phyloP scores from a whole-genome alignment of 1,284 basidiomycete species.

The Clitocybe nebularis region DNA sequence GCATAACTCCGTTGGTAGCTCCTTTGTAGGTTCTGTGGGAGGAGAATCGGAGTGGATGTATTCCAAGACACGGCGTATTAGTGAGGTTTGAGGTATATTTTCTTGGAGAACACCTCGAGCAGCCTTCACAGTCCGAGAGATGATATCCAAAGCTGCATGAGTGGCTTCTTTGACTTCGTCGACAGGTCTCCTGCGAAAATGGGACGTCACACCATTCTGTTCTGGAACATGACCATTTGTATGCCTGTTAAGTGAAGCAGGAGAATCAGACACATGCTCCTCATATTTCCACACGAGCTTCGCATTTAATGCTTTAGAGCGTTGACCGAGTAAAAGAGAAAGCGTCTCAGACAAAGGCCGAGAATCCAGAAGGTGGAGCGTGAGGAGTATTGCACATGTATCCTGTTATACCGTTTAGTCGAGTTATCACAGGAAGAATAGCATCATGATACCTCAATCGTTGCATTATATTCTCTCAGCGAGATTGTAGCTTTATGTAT shows the following conservation, averaged over 20 bases:
- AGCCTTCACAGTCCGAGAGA: conserved; percentile 52
- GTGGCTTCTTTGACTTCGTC: conserved; percentile 51
- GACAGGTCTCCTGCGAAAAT: conserved; percentile 25
- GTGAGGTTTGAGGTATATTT: conserved; percentile 32
- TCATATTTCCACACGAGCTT: conserved; percentile 36
- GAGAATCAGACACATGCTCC: conserved; percentile 10
- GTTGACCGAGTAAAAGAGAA: conserved; percentile 65
- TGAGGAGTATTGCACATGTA: conserved; percentile 70
- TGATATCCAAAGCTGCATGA: conserved; percentile 45
- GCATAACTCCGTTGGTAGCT: conserved; percentile 50
- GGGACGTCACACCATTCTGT: conserved; percentile 14
- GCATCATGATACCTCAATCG: conserved; percentile 42
- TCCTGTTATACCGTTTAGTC: conserved; percentile 40
- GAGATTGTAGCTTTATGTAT: conserved; percentile 76
- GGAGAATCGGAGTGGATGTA: conserved; percentile 52
- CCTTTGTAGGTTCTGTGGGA: conserved; percentile 15
- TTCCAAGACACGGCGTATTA: conserved; percentile 52
- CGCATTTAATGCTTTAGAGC: conserved; percentile 59
- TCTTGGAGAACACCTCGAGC: conserved; percentile 52
- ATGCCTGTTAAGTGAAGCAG: conserved; percentile 9
- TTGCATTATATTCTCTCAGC: conserved; percentile 52
- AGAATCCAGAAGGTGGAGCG: conserved; percentile 82
- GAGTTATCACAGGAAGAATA: conserved; percentile 2
- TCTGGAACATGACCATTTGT: conserved; percentile 34
- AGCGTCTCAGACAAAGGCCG: conserved; percentile 72